Percentiles rank a stretch among this genome's conserved stretches.
phyloP scores from a whole-genome alignment of 2,329 filamentous ascomycete genomes.

The Parasarocladium wereldwijsianum region DNA sequence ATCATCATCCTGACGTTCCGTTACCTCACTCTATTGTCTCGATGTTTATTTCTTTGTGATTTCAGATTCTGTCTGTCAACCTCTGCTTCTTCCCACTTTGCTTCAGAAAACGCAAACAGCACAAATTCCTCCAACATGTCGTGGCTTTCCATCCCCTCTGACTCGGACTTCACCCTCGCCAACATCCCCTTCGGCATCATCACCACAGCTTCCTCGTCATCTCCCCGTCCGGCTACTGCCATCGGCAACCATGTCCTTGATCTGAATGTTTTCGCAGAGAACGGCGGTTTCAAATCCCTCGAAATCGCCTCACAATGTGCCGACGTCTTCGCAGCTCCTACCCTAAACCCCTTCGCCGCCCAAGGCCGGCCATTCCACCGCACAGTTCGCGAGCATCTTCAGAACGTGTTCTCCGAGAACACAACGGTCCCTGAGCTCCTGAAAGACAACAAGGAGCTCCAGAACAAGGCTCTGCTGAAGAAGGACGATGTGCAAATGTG shows the following conservation, averaged over 20 bases:
- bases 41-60: too few relatives aligned
- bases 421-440: constrained; percentile 22
- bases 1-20: too few relatives aligned
- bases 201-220: constrained; percentile 39
- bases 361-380: constrained; percentile 55
- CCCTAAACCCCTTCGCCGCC: constrained; percentile 19
- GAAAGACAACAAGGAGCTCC: constrained; percentile 20
- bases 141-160: constrained; percentile 13
- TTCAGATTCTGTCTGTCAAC: too few relatives aligned
- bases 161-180: constrained; percentile 49
- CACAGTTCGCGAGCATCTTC: constrained; percentile 56
- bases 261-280: constrained; percentile 42
- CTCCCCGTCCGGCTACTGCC: constrained; percentile 51
- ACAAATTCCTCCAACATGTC: constrained; percentile 8
- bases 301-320: constrained; percentile 12
- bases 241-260: constrained; percentile 62
- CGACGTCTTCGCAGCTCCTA: constrained; percentile 12
- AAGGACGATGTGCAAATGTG: constrained; percentile 44
- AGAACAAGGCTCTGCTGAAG: constrained; percentile 13
- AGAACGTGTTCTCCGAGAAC: constrained; percentile 41
- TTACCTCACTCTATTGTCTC: too few relatives aligned
- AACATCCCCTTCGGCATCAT: constrained; percentile 81
- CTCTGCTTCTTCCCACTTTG: too few relatives aligned
- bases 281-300: constrained; percentile 21
- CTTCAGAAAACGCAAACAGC: not conserved